Evolutionary conservation across 352 stramenopile species (phyloP), one percentile per base, ranked within the genome.

Genomic region (Achlya hypogyna): DNA sequence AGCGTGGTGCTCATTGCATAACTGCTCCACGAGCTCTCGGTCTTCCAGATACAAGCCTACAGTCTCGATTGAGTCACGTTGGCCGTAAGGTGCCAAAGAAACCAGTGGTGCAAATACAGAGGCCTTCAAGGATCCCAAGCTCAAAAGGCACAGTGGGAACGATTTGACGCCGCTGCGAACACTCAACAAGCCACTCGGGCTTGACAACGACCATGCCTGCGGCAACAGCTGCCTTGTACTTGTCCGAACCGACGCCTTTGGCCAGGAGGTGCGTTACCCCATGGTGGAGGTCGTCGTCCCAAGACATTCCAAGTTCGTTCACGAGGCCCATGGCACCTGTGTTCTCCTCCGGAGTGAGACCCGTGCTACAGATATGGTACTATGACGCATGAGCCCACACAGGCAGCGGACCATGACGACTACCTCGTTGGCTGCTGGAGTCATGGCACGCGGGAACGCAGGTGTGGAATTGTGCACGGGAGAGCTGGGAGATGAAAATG

Each of bases 131-230:
- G 18, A 78, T 20, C 1, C 65, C 72, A 0, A 89, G 69, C 0
- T 63, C 27, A 56, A 82, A 89, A 0, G 53, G 38, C 6, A 70
- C 66, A 12, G 69, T 52, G 10, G 84, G 73, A 2, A 89, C 67
- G 23, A 86, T 53, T 40, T 71, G 65, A 20, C 82, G 69, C 16
- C 76, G 72, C 6, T 73, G 72, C 34, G 82, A 89, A 65, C 79
- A 86, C 29, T 88, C 79, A 53, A 89, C 87, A 14, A 91, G 70
- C 83, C 83, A 91, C 28, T 75, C 72, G 5, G 81, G 73, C 0
- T 73, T 75, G 18, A 74, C 72, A 5, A 91, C 73, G 6, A 70
- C 64, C 1, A 91, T 63, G 2, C 74, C 71, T n/a, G 77, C 70
- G 0, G 70, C 69, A 14, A 77, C 68, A n/a, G 83, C 83, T 47